phyloP scores from a whole-genome alignment of 192 early-diverging fungal genomes.

The Chytriomyces confervae region DNA sequence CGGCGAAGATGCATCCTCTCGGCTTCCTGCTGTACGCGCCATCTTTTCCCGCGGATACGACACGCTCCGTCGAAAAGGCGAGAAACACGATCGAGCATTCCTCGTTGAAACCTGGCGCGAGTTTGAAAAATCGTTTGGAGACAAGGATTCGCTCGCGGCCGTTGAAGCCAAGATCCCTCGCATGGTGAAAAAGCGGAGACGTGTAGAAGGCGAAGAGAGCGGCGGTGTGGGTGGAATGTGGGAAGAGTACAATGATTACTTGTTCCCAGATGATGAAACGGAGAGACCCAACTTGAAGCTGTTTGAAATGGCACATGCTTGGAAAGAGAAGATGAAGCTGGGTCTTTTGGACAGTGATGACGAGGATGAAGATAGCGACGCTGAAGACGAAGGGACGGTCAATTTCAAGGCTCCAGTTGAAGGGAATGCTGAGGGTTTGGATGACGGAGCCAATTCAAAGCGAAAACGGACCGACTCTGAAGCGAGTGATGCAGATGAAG shows the following conservation, averaged over 20 bases:
- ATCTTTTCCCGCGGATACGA: conserved; percentile 81
- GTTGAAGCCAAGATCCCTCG: conserved; percentile 84
- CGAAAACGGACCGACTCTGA: no score
- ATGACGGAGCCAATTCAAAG: no score
- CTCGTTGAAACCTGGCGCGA: conserved; percentile 92
- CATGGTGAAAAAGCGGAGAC: conserved; percentile 88
- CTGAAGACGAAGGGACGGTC: not conserved
- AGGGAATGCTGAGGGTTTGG: not conserved
- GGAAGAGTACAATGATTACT: conserved; percentile 99
- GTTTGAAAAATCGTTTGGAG: conserved; percentile 71
- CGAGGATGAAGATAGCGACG: conserved; percentile 36
- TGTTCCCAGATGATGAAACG: conserved; percentile 95
- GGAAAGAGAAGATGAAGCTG: conserved; percentile 45
- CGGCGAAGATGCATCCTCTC: conserved; percentile 44
- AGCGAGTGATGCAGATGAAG: no score
- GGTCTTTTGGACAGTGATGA: conserved; percentile 26
- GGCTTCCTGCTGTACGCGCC: conserved; percentile 63
- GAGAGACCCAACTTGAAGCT: conserved; percentile 89
- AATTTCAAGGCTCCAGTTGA: not conserved
- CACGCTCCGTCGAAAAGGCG: conserved; percentile 68
- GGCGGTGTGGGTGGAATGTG: conserved; percentile 64
- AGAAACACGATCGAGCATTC: conserved; percentile 86
- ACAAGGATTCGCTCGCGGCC: conserved; percentile 45
- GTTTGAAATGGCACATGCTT: conserved; percentile 84
- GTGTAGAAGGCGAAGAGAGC: conserved; percentile 65